Conservation (phyloP, 768 basidiomycete genomes). For the Pleurotus salmoneostramineus region DNA sequence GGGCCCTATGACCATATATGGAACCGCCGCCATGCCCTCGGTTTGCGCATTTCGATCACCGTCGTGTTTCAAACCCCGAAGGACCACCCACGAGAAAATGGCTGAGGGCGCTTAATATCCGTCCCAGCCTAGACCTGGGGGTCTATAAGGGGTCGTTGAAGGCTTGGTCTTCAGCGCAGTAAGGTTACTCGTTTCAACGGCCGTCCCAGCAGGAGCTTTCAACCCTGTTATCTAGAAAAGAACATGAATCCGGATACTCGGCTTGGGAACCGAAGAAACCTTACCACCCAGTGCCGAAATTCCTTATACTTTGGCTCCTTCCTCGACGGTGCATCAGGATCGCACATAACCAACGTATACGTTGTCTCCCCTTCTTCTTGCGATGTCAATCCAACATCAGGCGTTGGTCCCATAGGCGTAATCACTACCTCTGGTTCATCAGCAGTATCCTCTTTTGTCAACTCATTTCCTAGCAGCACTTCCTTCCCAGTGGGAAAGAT, state of each 20-base stretch:
- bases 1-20: no score
- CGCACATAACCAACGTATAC: slow-evolving; percentile 55
- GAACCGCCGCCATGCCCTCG: no score
- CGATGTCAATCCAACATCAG: slow-evolving; percentile 14
- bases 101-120: no score
- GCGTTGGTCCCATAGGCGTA: slow-evolving; percentile 31
- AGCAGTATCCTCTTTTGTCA: slow-evolving; percentile 29
- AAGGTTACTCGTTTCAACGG: slow-evolving; percentile 24
- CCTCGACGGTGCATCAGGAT: slow-evolving; percentile 56
- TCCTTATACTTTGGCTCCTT: slow-evolving; percentile 42
- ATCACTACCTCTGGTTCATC: slow-evolving; percentile 50
- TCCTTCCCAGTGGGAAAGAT: slow-evolving; percentile 37
- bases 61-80: no score
- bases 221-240: slow-evolving; percentile 29
- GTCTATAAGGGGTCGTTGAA: slow-evolving; percentile 51
- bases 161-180: slow-evolving; percentile 37
- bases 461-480: slow-evolving; percentile 24
- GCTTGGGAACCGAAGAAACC: no score
- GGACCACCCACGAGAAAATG: no score
- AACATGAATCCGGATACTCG: no score
- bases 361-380: slow-evolving; percentile 22
- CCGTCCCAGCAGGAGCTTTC: slow-evolving; percentile 21
- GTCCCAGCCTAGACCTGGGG: no score
- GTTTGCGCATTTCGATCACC: no score
- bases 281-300: slow-evolving; percentile 57